A percentile compares a stretch with the other conserved stretches of the same genome.
These are phyloP conservation scores for Leccinum disarticulatum DNA, from an alignment of 768 basidiomycete species.

Conservation along the genomic window DNA sequence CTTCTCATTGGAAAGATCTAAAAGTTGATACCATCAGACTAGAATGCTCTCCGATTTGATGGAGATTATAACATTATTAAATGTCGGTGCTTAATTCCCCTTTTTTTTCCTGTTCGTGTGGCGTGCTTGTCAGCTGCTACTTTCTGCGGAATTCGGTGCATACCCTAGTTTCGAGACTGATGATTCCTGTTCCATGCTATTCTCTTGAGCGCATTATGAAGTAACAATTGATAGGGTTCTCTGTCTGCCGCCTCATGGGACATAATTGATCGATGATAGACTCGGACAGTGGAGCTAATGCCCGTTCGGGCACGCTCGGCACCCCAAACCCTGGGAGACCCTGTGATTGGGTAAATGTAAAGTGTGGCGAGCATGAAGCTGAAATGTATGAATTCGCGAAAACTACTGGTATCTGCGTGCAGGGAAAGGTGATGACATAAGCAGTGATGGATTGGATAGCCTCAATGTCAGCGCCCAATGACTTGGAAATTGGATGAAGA, in stretches of 20 bases:
- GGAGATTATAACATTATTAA: conserved; percentile 1
- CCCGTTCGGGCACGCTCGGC: background rate
- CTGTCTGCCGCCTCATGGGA: conserved; percentile 4
- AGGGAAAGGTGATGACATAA: conserved; percentile 3
- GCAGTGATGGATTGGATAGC: background rate
- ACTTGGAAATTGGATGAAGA: background rate
- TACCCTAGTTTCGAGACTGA: background rate
- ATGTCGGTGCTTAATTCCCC: background rate
- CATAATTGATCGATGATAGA: background rate
- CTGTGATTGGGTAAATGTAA: background rate
- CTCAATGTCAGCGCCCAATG: background rate
- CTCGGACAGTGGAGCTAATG: background rate
- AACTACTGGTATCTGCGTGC: background rate
- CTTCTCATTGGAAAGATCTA: conserved; percentile 85
- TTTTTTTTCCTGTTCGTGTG: background rate
- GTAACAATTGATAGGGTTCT: background rate
- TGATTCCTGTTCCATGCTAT: background rate
- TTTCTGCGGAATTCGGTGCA: background rate
- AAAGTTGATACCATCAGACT: conserved; percentile 1
- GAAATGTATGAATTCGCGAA: background rate
- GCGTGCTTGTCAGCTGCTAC: background rate
- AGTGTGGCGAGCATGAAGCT: background rate
- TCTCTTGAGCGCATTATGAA: background rate
- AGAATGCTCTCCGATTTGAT: background rate
- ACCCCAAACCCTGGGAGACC: conserved; percentile 3